Evolutionary conservation across 2,329 filamentous ascomycete genomes (phyloP).

Genomic region (Trichoderma koningiopsis): DNA sequence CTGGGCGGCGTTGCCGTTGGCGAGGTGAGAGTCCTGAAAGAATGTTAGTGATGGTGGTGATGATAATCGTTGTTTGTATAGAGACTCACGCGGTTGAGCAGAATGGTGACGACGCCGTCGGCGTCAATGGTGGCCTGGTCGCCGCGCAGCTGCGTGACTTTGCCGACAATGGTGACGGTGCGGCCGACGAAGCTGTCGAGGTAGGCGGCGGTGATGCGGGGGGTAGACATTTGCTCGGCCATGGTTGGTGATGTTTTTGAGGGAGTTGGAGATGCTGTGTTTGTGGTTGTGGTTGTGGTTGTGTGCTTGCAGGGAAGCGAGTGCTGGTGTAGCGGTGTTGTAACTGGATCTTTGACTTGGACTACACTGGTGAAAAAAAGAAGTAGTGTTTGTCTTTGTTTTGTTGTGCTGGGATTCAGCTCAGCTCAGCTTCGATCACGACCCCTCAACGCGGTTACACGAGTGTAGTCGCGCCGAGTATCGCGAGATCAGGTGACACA

Average conservation of each 20-base stretch:
- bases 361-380: background rate
- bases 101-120: constrained; percentile 72
- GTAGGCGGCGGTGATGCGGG: constrained; percentile 79
- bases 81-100: constrained; percentile 69
- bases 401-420: background rate
- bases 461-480: constrained; percentile 10
- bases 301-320: background rate
- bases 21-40: constrained; percentile 68
- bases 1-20: constrained; percentile 70
- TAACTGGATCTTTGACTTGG: background rate
- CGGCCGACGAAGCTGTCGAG: constrained; percentile 74
- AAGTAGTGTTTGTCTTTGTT: background rate
- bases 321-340: background rate
- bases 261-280: background rate
- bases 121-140: constrained; percentile 80
- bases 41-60: background rate
- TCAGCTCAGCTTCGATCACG: no score
- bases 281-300: background rate
- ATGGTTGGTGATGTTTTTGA: constrained; percentile 46
- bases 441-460: constrained; percentile 22
- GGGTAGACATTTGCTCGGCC: constrained; percentile 68
- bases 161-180: constrained; percentile 83
- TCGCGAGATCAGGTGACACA: constrained; percentile 24
- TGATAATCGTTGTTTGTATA: background rate
- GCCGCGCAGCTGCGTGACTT: constrained; percentile 78